Percentiles rank a stretch among this genome's conserved stretches.
Conservation (phyloP, 768 basidiomycete species). For the Leccinum aurantiacum region DNA sequence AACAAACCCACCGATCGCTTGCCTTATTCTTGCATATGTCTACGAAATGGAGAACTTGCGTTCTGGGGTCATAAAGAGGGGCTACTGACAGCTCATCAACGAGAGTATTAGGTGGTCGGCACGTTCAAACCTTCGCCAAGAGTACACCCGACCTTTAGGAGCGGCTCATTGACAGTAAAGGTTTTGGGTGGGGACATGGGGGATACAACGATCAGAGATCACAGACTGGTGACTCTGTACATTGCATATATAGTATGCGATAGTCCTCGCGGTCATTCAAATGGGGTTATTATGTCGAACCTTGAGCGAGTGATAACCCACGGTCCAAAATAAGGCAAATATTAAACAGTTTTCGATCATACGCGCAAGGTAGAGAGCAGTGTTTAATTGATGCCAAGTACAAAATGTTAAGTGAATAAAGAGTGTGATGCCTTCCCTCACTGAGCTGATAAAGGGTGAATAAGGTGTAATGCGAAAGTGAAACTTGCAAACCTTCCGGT, state of each 20-base stretch:
- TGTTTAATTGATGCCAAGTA: conserved; percentile 22
- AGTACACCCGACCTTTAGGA: conserved; percentile 53
- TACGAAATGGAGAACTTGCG: conserved; percentile 62
- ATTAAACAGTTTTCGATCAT: neutral
- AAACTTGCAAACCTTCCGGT: conserved; percentile 64
- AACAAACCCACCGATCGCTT: neutral
- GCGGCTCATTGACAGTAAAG: conserved; percentile 36
- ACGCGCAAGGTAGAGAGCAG: neutral
- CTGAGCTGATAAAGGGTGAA: conserved; percentile 41
- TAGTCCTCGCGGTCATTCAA: conserved; percentile 3
- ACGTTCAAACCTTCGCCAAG: conserved; percentile 58
- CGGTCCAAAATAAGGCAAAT: neutral
- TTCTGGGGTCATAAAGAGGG: conserved; percentile 58
- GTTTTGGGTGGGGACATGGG: conserved; percentile 18
- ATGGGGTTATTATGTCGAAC: conserved; percentile 8
- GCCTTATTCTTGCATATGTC: conserved; percentile 45
- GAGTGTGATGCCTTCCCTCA: conserved; percentile 32
- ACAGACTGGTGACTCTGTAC: neutral
- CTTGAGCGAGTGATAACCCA: conserved; percentile 9
- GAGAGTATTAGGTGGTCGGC: neutral
- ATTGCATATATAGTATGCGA: conserved; percentile 12
- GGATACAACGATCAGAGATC: neutral
- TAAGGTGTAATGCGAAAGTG: conserved; percentile 11
- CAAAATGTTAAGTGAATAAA: conserved; percentile 14
- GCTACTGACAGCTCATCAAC: conserved; percentile 36